Evolutionary conservation across 371 early-diverging fungal species (phyloP), one percentile per base, ranked within the genome.

Genomic region (Coemansia sp.): DNA sequence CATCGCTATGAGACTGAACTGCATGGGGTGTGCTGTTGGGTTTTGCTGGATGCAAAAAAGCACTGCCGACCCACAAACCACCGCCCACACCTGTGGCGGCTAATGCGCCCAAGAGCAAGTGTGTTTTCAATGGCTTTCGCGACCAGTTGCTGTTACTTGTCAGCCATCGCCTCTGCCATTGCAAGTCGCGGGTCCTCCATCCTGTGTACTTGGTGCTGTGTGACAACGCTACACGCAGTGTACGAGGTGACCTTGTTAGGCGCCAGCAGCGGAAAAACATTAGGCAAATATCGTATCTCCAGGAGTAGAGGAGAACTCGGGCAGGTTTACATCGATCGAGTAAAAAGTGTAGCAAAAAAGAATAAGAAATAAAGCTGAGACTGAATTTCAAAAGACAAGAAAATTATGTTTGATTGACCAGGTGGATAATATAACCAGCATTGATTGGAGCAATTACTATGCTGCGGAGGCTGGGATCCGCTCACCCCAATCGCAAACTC

Each of bases 211-310:
- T 8, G 18, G 48, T 18, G n/a, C 18, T 48, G 48, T 18, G 7
- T 16, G 18, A 18, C 22, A 48, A 21, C 48, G 7, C 48, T 48
- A 21, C n/a, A n/a, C 22, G 29, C 10, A 34, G 56, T 11, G 56
- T 10, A 7, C 11, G 21, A 5, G 56, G 48, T 21, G 48, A 18
- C 18, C 8, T 48, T 16, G 48, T 21, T 16, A 55, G 18, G 56
- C 31, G 56, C 56, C 56, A 55, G 21, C 56, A 55, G 29, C 56
- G 34, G 11, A 34, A 31, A n/a, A 55, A 7, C 56, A 55, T 48
- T 8, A 18, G 16, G 21, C 48, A 5, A 48, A 18, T 18, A n/a
- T 16, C 0, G 45, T 54, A 54, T 52, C 45, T 42, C 45, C 45
- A 16, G 45, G 45, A 42, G 45, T 42, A 42, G 45, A 42, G 45